These are phyloP conservation scores for Colletotrichum brevisporum DNA, from an alignment of 2,329 filamentous ascomycete species.

Conservation along the genomic window DNA sequence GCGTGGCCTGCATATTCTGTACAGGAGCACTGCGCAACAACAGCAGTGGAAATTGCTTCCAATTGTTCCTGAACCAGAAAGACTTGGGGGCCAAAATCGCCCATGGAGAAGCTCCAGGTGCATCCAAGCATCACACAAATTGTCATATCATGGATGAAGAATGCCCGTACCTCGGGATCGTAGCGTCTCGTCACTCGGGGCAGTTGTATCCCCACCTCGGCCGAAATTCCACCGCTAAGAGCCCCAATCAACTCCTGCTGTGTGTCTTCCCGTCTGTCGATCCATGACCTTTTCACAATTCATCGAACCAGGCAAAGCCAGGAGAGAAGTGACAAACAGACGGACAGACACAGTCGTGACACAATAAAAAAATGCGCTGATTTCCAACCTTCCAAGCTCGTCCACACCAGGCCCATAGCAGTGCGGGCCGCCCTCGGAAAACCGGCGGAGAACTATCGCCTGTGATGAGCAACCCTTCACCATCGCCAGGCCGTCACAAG, in stretches of 20 bases:
- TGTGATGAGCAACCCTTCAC: not conserved
- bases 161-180: constrained; percentile 1
- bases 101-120: too few species aligned
- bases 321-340: not conserved
- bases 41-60: not conserved
- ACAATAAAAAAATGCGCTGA: constrained; percentile 6
- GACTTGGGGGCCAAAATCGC: too few species aligned
- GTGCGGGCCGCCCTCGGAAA: constrained; percentile 30
- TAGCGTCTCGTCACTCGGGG: constrained; percentile 11
- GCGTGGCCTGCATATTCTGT: not conserved
- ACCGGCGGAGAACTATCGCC: constrained; percentile 28
- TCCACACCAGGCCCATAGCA: constrained; percentile 10
- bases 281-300: not conserved
- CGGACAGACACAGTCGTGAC: not conserved
- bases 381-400: constrained; percentile 1
- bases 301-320: not conserved
- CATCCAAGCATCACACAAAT: too few species aligned
- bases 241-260: not conserved
- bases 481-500: not conserved
- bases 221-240: constrained; percentile 9
- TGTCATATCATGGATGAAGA: too few species aligned
- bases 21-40: too few species aligned
- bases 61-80: not conserved
- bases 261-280: not conserved
- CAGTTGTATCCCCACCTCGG: constrained; percentile 30